Evolutionary conservation across 2,329 filamentous ascomycete genomes (phyloP), one percentile per base, ranked within the genome.

Genomic region (Diaporthe ampelina): DNA sequence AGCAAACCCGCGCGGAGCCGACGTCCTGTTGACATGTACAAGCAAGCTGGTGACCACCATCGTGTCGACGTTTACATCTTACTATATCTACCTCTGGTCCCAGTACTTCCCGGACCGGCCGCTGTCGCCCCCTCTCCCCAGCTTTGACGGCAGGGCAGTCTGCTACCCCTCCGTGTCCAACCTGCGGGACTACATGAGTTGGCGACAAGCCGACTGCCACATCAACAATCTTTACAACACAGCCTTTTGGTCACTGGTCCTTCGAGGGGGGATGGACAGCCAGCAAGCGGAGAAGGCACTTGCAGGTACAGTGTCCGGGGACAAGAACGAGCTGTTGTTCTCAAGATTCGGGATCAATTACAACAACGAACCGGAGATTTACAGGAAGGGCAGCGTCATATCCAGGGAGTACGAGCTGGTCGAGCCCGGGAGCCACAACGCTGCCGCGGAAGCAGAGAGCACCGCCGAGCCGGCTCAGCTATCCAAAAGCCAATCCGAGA

Each of bases 221-320:
- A 97, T 99, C 79, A 99, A 99, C 83, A 99, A 99, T 80, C 89
- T 99, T 6, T 99, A 98, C 84, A 99, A 99, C 82, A 99, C 97
- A 0, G 94, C 95, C 0, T 98, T 98, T 82, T 99, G 97, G 97
- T 88, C 93, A 0, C 86, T 99, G 79, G 93, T 98, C 29, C 91
- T 94, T 77, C 86, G 91, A 63, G 95, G 94, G 2, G 94, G 93
- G 0, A 89, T 97, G 86, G 92, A 90, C 70, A 90, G 91, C 40
- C 93, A 92, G 68, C 93, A 94, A 74, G 97, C 97, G 0, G 96
- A 98, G 81, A 90, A 93, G 80, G 90, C 91, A 74, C 88, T 99
- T 58, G 92, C 94, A 78, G 95, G 96, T 4, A 97, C 95, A 0
- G 84, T 97, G 1, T 91, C 95, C 4, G 88, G 91, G 3, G 95